phyloP scores from a whole-genome alignment of 2,329 filamentous ascomycete species.

The Xylaria sp. region DNA sequence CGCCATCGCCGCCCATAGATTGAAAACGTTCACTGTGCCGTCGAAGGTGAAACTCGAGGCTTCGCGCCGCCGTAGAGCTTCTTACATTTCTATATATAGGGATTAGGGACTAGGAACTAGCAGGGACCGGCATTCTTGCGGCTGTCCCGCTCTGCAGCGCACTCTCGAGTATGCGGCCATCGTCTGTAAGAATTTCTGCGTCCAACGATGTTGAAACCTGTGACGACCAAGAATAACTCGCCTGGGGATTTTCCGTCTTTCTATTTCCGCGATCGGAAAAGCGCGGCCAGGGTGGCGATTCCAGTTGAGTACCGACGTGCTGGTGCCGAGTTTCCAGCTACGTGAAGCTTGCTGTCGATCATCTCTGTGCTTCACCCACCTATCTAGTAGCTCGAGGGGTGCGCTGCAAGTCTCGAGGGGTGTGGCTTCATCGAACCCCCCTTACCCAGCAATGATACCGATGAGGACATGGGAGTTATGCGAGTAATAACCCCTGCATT shows the following conservation, averaged over 20 bases:
- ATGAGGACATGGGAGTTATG: slow-evolving; percentile 26
- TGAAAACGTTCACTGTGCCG: slow-evolving; percentile 21
- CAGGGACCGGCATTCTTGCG: slow-evolving; percentile 17
- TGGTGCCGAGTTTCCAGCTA: slow-evolving; percentile 32
- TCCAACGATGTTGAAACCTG: background rate
- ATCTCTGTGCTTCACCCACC: slow-evolving; percentile 12
- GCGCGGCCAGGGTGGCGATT: slow-evolving; percentile 2
- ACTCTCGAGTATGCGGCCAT: background rate
- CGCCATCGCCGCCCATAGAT: slow-evolving; percentile 9
- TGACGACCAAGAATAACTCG: background rate
- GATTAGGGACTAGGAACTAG: slow-evolving; percentile 18
- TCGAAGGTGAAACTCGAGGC: slow-evolving; percentile 30
- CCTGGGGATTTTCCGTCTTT: background rate
- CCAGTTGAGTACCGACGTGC: slow-evolving; percentile 18
- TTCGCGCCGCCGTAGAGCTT: slow-evolving; percentile 13
- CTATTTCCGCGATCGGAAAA: slow-evolving; percentile 1
- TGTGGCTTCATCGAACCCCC: slow-evolving; percentile 29
- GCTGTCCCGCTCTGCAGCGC: slow-evolving; percentile 5
- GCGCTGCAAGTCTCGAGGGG: slow-evolving; percentile 15
- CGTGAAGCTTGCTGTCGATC: slow-evolving; percentile 28
- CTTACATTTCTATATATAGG: slow-evolving; percentile 36
- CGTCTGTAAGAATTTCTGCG: slow-evolving; percentile 9
- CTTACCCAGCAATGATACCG: slow-evolving; percentile 28
- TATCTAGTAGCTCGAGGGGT: slow-evolving; percentile 28
- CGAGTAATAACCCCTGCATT: slow-evolving; percentile 37